Conservation (phyloP, 176 grass and related monocot genomes). For the Phoenix dactylifera region DNA sequence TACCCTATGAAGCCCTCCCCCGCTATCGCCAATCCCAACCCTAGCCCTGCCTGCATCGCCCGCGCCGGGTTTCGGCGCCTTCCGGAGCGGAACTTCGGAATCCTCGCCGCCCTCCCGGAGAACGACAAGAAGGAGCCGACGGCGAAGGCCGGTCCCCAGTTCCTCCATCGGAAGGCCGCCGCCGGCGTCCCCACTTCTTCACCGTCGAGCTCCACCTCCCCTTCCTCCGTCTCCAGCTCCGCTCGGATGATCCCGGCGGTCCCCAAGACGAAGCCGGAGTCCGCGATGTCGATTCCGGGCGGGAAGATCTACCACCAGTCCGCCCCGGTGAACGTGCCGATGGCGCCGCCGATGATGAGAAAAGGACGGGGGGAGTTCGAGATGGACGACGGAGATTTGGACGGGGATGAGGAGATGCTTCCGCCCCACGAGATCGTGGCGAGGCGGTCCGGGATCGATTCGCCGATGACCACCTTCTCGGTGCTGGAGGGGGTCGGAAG, state of each 20-base stretch:
- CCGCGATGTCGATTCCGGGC: not conserved
- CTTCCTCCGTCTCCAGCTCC: not conserved
- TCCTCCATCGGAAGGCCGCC: not conserved
- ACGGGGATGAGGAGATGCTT: conserved; percentile 52
- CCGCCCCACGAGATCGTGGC: conserved; percentile 79
- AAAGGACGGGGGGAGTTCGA: conserved; percentile 3
- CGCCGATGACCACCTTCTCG: conserved; percentile 66
- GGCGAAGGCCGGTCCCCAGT: not conserved
- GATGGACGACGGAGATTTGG: conserved; percentile 23
- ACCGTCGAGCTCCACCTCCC: not conserved
- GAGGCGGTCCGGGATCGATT: conserved; percentile 36
- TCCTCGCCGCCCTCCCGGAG: conserved; percentile 12
- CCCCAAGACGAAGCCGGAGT: conserved; percentile 3
- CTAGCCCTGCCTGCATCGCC: not conserved
- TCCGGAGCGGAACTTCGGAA: conserved; percentile 1
- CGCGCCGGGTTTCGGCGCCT: not conserved
- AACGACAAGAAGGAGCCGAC: conserved; percentile 2
- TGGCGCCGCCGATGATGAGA: not conserved
- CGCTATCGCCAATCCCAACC: too few species aligned
- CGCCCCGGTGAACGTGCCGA: not conserved
- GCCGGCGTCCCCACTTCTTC: not conserved
- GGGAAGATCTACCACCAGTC: conserved; percentile 16
- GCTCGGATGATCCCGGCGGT: conserved; percentile 1
- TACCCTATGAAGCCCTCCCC: not conserved
- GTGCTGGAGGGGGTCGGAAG: conserved; percentile 66